phyloP scores from a whole-genome alignment of 169 alveolate species.

The Plasmodium ovale region DNA sequence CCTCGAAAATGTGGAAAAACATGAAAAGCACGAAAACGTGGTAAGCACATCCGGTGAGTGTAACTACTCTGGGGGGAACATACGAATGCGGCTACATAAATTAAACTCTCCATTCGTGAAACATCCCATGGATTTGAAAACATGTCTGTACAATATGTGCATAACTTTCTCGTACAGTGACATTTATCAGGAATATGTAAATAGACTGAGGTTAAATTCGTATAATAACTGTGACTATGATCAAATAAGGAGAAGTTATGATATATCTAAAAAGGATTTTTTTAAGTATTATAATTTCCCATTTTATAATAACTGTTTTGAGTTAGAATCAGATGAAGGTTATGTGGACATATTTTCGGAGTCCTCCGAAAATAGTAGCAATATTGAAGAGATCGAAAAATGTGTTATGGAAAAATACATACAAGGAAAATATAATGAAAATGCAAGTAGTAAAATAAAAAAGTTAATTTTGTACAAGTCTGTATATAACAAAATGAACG shows the following conservation, averaged over 20 bases:
- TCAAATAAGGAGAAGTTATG: constrained; percentile 44
- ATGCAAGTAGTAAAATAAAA: constrained; percentile 1
- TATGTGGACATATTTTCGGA: constrained; percentile 5
- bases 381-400: constrained; percentile 45
- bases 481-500: neutral
- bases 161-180: constrained; percentile 56
- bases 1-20: neutral
- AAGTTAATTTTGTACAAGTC: neutral
- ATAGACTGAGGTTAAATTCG: constrained; percentile 35
- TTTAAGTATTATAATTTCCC: constrained; percentile 58
- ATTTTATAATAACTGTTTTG: constrained; percentile 52
- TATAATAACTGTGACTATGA: constrained; percentile 73
- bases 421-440: neutral
- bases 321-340: constrained; percentile 42
- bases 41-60: neutral
- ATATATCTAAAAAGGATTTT: constrained; percentile 60
- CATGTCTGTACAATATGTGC: constrained; percentile 28
- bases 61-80: neutral
- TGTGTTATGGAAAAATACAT: neutral
- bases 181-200: constrained; percentile 72
- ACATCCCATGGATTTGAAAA: constrained; percentile 31
- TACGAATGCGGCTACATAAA: constrained; percentile 2
- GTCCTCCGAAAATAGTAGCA: neutral
- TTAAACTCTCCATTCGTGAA: neutral
- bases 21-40: neutral